Evolutionary conservation across 345 rosid species (phyloP).

Genomic region (Rhizophora mangle): DNA sequence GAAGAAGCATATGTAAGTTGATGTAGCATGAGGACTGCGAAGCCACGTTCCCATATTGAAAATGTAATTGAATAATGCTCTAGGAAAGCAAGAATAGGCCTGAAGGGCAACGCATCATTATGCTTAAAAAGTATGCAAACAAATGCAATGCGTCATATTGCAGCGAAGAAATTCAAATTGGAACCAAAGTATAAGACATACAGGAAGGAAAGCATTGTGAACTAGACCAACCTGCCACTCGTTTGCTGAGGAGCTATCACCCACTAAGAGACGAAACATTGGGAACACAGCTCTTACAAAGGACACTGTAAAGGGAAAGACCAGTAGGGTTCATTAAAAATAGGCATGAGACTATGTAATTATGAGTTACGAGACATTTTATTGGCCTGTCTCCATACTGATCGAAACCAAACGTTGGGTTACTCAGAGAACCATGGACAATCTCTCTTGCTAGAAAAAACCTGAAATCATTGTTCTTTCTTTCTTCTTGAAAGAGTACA

Average conservation of each 20-base stretch:
- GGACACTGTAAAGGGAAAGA: slow-evolving; percentile 16
- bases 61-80: no score
- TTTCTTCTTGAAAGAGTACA: slow-evolving; percentile 34
- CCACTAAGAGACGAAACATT: slow-evolving; percentile 8
- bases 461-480: slow-evolving; percentile 40
- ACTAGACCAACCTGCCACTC: slow-evolving; percentile 33
- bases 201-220: slow-evolving; percentile 8
- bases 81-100: not conserved
- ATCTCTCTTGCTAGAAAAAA: slow-evolving; percentile 24
- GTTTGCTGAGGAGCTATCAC: slow-evolving; percentile 9
- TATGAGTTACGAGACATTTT: slow-evolving; percentile 15
- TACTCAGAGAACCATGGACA: slow-evolving; percentile 13
- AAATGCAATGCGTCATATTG: not conserved
- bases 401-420: slow-evolving; percentile 21
- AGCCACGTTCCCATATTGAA: no score
- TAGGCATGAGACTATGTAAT: slow-evolving; percentile 14
- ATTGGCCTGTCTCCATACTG: slow-evolving; percentile 20
- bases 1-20: no score
- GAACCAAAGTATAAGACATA: not conserved
- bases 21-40: no score
- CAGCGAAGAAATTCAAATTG: not conserved
- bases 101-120: not conserved
- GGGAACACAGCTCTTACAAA: slow-evolving; percentile 9
- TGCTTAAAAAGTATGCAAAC: not conserved
- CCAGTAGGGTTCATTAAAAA: slow-evolving; percentile 16